These are phyloP conservation scores for Colletotrichum sp. DNA, from an alignment of 2,329 filamentous ascomycete species.

Conservation along the genomic window DNA sequence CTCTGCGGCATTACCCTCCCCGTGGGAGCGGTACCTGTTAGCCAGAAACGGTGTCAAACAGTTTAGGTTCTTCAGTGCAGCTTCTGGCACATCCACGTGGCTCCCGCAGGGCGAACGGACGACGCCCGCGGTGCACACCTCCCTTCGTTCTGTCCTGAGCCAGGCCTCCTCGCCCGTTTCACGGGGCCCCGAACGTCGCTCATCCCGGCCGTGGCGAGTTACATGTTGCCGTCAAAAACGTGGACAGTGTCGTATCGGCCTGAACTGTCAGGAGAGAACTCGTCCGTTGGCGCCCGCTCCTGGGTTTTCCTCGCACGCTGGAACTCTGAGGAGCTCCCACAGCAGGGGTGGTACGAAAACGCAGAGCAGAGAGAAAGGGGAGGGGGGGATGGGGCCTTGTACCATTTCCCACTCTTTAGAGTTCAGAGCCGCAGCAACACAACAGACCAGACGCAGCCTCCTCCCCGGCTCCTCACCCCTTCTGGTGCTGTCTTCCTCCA, in stretches of 20 bases:
- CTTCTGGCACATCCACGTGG: constrained; percentile 14
- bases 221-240: constrained; percentile 16
- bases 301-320: neutral
- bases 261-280: neutral
- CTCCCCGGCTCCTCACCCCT: neutral
- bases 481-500: neutral
- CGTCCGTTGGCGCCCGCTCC: neutral
- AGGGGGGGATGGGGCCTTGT: neutral
- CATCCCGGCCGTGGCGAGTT: neutral
- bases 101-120: constrained; percentile 1
- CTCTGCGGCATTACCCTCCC: neutral
- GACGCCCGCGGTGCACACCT: neutral
- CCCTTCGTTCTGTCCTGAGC: neutral
- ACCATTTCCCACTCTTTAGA: constrained; percentile 14
- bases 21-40: neutral
- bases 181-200: neutral
- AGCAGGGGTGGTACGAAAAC: neutral
- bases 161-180: constrained; percentile 2
- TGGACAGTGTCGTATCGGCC: constrained; percentile 6
- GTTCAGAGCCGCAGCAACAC: constrained; percentile 6
- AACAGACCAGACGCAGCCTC: neutral
- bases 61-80: constrained; percentile 16
- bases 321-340: neutral
- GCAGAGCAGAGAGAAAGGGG: neutral
- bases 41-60: neutral